Conservation (phyloP, 768 basidiomycete species). For the Pisolithus sp. region DNA sequence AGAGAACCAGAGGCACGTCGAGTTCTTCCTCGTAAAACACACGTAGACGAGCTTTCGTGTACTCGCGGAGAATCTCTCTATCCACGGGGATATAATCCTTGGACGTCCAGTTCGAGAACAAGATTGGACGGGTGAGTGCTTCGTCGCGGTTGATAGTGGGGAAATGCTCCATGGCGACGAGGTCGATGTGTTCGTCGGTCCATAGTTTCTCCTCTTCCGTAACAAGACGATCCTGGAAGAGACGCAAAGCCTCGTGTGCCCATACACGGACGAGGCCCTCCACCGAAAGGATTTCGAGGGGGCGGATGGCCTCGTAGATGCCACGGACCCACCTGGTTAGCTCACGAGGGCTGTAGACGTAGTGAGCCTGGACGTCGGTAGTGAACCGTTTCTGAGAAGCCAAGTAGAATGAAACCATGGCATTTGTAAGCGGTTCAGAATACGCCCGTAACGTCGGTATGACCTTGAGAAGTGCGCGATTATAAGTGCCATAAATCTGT, state of each 20-base stretch:
- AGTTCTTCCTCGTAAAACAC: slow-evolving; percentile 99
- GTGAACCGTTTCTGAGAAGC: slow-evolving; percentile 94
- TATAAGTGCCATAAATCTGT: slow-evolving; percentile 98
- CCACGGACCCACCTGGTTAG: slow-evolving; percentile 96
- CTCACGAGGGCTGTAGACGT: slow-evolving; percentile 98
- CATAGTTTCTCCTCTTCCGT: slow-evolving; percentile 87
- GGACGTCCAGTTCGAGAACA: slow-evolving; percentile 99
- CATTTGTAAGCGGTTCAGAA: slow-evolving; percentile 89
- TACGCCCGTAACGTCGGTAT: slow-evolving; percentile 90
- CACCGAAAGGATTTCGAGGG: slow-evolving; percentile 86
- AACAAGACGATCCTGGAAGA: slow-evolving; percentile 97
- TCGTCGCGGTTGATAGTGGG: slow-evolving; percentile 86
- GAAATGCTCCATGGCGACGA: slow-evolving; percentile 82
- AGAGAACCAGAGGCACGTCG: slow-evolving; percentile 94
- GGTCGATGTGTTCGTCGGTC: slow-evolving; percentile 92
- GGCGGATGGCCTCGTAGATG: slow-evolving; percentile 93
- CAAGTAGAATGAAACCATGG: slow-evolving; percentile 95
- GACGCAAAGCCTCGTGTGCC: slow-evolving; percentile 95
- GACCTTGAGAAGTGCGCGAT: slow-evolving; percentile 92
- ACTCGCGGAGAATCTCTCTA: slow-evolving; percentile 87
- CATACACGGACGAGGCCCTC: slow-evolving; percentile 95
- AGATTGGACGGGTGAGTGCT: slow-evolving; percentile 80
- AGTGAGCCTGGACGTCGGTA: slow-evolving; percentile 95
- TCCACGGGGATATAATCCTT: slow-evolving; percentile 95
- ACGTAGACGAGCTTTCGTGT: slow-evolving; percentile 90